Percentiles rank a stretch among this genome's conserved stretches.
Conservation (phyloP, 768 basidiomycete genomes). For the Paxillus ammoniavirescens region DNA sequence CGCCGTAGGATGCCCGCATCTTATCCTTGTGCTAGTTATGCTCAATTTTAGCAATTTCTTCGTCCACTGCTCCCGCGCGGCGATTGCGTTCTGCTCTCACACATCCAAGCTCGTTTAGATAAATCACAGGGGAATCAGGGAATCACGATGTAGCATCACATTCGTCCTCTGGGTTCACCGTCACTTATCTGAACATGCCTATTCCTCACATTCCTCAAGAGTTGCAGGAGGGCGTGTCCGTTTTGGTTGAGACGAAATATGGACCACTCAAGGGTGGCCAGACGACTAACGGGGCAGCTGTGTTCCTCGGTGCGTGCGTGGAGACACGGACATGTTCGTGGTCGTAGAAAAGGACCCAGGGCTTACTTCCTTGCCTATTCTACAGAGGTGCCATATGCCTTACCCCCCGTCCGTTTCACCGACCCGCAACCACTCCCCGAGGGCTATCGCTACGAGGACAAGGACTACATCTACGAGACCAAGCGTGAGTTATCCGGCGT, state of each 20-base stretch:
- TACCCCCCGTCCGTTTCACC: conserved; percentile 62
- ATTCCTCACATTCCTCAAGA: conserved; percentile 56
- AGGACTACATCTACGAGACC: conserved; percentile 60
- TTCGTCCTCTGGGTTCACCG: background rate
- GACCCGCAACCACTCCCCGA: conserved; percentile 58
- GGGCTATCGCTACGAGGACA: conserved; percentile 53
- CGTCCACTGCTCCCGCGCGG: background rate
- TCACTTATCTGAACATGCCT: conserved; percentile 3
- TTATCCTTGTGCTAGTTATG: background rate
- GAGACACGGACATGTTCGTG: background rate
- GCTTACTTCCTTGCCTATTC: background rate
- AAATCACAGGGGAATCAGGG: background rate
- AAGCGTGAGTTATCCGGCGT: conserved; percentile 39
- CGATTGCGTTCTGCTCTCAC: conserved; percentile 9
- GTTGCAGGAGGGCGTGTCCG: conserved; percentile 40
- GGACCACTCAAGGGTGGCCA: conserved; percentile 59
- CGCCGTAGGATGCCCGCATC: conserved; percentile 5
- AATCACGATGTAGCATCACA: background rate
- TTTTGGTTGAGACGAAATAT: conserved; percentile 52
- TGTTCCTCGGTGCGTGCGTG: conserved; percentile 54
- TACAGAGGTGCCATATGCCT: conserved; percentile 71
- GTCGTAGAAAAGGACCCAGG: background rate
- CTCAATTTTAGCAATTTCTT: background rate
- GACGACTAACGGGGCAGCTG: conserved; percentile 57
- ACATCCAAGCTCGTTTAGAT: conserved; percentile 7